Evolutionary conservation across 495 filamentous ascomycete genomes (phyloP).

Genomic region (Cercophora scortea): DNA sequence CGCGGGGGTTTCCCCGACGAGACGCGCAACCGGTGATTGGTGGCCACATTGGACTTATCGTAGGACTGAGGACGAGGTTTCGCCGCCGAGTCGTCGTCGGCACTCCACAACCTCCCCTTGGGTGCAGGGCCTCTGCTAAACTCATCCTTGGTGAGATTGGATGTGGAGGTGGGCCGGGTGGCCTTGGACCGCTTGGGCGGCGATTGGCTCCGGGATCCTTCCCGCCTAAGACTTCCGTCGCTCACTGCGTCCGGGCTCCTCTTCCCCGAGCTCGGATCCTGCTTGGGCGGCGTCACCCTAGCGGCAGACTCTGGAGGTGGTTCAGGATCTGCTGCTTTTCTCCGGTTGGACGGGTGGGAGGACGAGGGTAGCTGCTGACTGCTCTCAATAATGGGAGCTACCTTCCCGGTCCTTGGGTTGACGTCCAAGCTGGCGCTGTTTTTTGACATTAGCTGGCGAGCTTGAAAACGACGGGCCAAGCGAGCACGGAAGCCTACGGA

Average conservation of each 20-base stretch:
- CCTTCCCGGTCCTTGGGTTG: neutral
- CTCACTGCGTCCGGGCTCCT: conserved; percentile 4
- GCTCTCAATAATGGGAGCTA: neutral
- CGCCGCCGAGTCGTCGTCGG: conserved; percentile 16
- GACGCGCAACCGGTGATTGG: conserved; percentile 6
- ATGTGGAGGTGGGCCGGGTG: neutral
- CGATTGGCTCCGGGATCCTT: conserved; percentile 8
- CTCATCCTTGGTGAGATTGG: conserved; percentile 3
- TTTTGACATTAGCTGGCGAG: neutral
- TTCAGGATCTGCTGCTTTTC: conserved; percentile 1
- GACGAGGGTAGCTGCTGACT: neutral
- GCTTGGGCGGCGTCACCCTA: neutral
- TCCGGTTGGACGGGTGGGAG: conserved; percentile 2
- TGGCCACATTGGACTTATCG: conserved; percentile 19
- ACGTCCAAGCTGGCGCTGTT: neutral
- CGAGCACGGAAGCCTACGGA: neutral
- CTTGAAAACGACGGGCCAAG: neutral
- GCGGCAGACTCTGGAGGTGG: neutral
- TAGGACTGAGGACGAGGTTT: conserved; percentile 12
- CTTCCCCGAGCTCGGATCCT: neutral
- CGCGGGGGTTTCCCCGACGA: conserved; percentile 2
- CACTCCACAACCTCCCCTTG: conserved; percentile 28
- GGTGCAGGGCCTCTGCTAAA: conserved; percentile 22
- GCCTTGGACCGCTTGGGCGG: conserved; percentile 16
- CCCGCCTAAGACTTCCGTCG: conserved; percentile 7